phyloP scores from a whole-genome alignment of 2,329 filamentous ascomycete species.

The Claviceps arundinis region DNA sequence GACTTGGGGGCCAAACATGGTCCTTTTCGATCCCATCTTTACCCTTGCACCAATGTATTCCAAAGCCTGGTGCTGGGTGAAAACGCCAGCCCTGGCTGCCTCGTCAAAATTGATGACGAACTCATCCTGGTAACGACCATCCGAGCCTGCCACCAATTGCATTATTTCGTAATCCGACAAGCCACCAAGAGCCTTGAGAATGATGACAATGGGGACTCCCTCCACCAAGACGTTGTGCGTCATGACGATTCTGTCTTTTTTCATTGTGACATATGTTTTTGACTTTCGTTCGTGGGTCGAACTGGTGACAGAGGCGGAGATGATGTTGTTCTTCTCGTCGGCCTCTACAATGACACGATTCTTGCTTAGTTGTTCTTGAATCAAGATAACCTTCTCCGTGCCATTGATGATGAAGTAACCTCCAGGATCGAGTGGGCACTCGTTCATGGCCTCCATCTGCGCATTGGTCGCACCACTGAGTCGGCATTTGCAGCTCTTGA shows the following conservation, averaged over 20 bases:
- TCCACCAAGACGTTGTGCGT: slow-evolving; percentile 90
- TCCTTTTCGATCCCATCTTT: slow-evolving; percentile 66
- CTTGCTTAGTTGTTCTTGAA: slow-evolving; percentile 98
- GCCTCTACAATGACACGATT: slow-evolving; percentile 96
- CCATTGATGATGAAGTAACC: slow-evolving; percentile 97
- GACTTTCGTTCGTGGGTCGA: slow-evolving; percentile 96
- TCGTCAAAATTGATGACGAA: slow-evolving; percentile 95
- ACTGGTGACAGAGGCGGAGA: slow-evolving; percentile 92
- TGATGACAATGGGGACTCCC: slow-evolving; percentile 86
- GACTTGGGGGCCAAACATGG: slow-evolving; percentile 37
- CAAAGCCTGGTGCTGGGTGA: slow-evolving; percentile 87
- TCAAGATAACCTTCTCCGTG: slow-evolving; percentile 96
- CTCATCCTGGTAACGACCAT: slow-evolving; percentile 82
- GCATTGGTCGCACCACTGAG: slow-evolving; percentile 71
- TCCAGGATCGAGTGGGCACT: slow-evolving; percentile 90
- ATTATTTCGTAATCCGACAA: slow-evolving; percentile 93
- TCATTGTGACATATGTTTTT: slow-evolving; percentile 88
- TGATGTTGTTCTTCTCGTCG: slow-evolving; percentile 80
- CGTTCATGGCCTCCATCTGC: slow-evolving; percentile 84
- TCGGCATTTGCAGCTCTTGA: slow-evolving; percentile 88
- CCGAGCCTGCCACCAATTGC: slow-evolving; percentile 75
- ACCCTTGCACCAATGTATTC: slow-evolving; percentile 83
- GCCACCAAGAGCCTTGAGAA: slow-evolving; percentile 86
- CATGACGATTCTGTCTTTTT: slow-evolving; percentile 82
- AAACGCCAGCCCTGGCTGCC: slow-evolving; percentile 68